Evolutionary conservation across 2,329 filamentous ascomycete species (phyloP), one percentile per base, ranked within the genome.

Genomic region (Rachicladosporium sp.): DNA sequence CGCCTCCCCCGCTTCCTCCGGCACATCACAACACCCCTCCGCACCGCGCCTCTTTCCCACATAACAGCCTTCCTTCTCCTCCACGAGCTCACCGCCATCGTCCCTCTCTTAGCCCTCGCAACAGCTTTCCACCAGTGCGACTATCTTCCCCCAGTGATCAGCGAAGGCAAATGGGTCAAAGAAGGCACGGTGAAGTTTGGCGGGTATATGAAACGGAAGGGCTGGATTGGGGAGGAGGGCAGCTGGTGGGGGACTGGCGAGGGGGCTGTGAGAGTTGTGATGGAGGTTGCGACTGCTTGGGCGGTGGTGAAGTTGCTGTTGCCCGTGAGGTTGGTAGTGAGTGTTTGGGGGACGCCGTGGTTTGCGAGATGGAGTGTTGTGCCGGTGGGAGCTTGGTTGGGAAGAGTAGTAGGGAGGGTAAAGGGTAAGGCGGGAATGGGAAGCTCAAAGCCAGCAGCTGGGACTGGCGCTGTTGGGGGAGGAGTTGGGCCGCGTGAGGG

Each of bases 291-390:
- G 15, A 81, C 91, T 12, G 88, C 91, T 4, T 98, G 91, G 67
- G 82, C 86, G 1, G 73, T 95, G 46, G 93, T 86, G 1, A 98
- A 98, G 64, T 78, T 77, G 10, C 56, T 96, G 43, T 59, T 98
- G 46, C 86, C 91, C 0, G 53, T 83, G 9, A 73, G 91, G 49
- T 74, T 98, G 45, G 65, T 80, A 19, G 62, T 76, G 6, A 94
- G 88, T 63, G 72, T 93, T 3, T 93, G 83, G 85, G 81, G 74
- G 10, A 94, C 91, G 35, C 91, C 91, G 3, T 93, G 85, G 82
- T 93, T 96, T 68, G 88, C 88, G 2, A 73, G 78, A 32, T 64
- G 74, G 13, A 64, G 83, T 31, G 61, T 82, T 9, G 54, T 66
- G 30, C 71, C 70, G 2, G 40, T 70, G 2, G 57, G 52, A 44